Conservation (phyloP, 352 stramenopile genomes). For the Pythium myriotylum region DNA sequence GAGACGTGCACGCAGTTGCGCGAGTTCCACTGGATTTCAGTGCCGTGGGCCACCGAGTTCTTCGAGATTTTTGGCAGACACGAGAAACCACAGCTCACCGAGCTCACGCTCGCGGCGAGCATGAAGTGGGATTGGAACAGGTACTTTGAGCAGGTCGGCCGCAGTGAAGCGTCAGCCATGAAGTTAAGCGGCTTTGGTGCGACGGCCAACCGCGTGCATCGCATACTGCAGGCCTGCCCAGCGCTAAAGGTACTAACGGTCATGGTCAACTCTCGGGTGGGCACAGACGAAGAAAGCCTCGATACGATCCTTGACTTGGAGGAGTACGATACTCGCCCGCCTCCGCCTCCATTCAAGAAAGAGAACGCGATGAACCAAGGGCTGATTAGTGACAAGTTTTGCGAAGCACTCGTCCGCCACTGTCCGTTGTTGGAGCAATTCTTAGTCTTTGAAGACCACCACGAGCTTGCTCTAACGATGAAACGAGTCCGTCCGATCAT, state of each 20-base stretch:
- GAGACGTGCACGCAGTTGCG: constrained; percentile 1
- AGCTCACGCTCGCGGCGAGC: constrained; percentile 5
- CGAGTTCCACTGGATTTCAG: constrained; percentile 12
- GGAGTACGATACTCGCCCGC: constrained; percentile 1
- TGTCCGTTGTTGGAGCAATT: constrained; percentile 16
- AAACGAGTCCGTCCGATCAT: background rate
- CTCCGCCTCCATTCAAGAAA: constrained; percentile 2
- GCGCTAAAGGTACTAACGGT: constrained; percentile 6
- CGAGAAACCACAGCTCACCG: constrained; percentile 4
- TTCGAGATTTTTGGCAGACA: constrained; percentile 21
- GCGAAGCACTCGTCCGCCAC: constrained; percentile 3
- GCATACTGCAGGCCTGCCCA: constrained; percentile 13
- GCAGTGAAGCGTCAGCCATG: background rate
- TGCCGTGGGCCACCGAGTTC: constrained; percentile 8
- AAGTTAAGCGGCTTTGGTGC: background rate
- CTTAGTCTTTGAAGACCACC: background rate
- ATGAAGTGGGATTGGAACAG: constrained; percentile 16
- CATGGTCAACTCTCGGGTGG: background rate
- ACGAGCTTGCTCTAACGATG: background rate
- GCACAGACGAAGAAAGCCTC: constrained; percentile 2
- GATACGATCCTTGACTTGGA: constrained; percentile 6
- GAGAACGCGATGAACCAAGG: constrained; percentile 15
- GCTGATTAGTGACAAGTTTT: constrained; percentile 13
- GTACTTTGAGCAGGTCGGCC: constrained; percentile 4
- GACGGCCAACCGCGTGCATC: background rate